Conservation (phyloP, 371 early-diverging fungal species). For the Apophysomyces variabilis region DNA sequence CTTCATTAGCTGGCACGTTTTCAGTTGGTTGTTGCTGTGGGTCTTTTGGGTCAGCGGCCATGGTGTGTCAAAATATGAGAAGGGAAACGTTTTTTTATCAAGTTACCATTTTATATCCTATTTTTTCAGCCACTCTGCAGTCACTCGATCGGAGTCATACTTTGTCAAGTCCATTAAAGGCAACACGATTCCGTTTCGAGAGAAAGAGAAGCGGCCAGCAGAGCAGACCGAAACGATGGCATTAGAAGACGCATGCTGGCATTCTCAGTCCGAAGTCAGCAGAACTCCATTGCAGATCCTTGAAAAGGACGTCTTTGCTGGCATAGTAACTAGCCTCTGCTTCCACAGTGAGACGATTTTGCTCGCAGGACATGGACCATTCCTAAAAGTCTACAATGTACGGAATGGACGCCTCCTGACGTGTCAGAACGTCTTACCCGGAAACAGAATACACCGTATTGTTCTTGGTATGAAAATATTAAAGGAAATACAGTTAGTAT, state of each 20-base stretch:
- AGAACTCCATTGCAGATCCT: constrained; percentile 13
- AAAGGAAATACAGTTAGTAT: background rate
- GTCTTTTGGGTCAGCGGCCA: constrained; percentile 33
- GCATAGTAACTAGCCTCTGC: constrained; percentile 59
- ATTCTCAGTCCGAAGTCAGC: background rate
- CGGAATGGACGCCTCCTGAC: constrained; percentile 44
- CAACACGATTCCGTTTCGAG: background rate
- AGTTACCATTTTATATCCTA: background rate
- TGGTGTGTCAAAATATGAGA: constrained; percentile 3
- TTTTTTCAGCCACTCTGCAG: constrained; percentile 8
- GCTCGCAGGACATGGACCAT: constrained; percentile 68
- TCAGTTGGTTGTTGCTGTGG: constrained; percentile 24
- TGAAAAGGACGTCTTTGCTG: constrained; percentile 50
- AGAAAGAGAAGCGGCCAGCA: background rate
- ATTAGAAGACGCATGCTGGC: background rate
- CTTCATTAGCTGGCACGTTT: constrained; percentile 14
- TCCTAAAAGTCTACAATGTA: constrained; percentile 58
- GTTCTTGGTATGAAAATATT: constrained; percentile 47
- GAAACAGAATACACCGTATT: constrained; percentile 63
- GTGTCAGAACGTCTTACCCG: constrained; percentile 41
- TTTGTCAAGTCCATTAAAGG: background rate
- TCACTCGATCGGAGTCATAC: background rate
- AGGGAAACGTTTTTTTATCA: background rate
- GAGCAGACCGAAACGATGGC: background rate
- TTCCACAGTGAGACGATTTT: constrained; percentile 57